Evolutionary conservation across 495 filamentous ascomycete genomes (phyloP).

Genomic region (Pyrenopolyporus hunteri): DNA sequence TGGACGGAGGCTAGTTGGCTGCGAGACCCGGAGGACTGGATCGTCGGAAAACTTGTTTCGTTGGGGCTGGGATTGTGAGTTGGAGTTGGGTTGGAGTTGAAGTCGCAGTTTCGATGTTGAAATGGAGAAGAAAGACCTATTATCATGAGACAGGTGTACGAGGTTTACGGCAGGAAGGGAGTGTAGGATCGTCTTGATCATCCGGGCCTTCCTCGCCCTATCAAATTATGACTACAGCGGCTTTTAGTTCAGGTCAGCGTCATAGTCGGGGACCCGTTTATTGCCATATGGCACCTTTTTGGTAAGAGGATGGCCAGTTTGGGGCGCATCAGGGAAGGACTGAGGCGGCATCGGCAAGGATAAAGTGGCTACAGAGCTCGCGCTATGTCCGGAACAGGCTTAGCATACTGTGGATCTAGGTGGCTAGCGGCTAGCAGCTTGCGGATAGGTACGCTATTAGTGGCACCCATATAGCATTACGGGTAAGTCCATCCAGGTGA

Average conservation of each 20-base stretch:
- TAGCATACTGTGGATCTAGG: no score
- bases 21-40: no score
- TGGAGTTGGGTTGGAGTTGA: neutral
- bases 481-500: slow-evolving; percentile 10
- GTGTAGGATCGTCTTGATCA: slow-evolving; percentile 30
- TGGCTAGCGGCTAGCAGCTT: no score
- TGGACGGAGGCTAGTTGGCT: no score
- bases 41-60: neutral
- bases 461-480: no score
- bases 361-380: slow-evolving; percentile 6
- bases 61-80: neutral
- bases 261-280: slow-evolving; percentile 32
- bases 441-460: no score
- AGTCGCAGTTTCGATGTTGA: neutral
- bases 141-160: slow-evolving; percentile 30
- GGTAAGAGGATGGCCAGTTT: slow-evolving; percentile 19
- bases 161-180: slow-evolving; percentile 5
- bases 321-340: neutral
- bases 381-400: slow-evolving; percentile 14
- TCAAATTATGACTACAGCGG: slow-evolving; percentile 25
- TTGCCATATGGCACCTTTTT: slow-evolving; percentile 13
- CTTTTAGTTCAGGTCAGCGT: slow-evolving; percentile 31
- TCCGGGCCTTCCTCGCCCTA: slow-evolving; percentile 30
- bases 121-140: slow-evolving; percentile 26
- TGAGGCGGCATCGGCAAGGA: slow-evolving; percentile 25